A percentile compares a stretch with the other conserved stretches of the same genome.
Evolutionary conservation across 73 alveolate species (phyloP).

Genomic region (Paramecium tetraurelia): DNA sequence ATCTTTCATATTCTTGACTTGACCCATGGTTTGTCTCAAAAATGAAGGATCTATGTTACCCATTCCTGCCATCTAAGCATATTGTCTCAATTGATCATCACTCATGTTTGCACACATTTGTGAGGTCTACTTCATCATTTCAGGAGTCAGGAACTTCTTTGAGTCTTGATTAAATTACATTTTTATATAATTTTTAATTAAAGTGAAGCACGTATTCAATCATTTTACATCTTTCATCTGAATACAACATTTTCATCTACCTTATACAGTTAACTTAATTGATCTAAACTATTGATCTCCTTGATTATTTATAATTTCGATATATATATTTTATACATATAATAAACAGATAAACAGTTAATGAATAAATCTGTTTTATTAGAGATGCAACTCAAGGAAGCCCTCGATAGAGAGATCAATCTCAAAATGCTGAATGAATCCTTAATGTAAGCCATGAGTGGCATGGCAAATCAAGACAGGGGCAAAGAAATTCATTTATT

Average conservation of each 20-base stretch:
- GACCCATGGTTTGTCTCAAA: not conserved
- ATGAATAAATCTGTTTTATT: not conserved
- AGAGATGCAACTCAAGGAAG: not conserved
- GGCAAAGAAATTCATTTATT: not conserved
- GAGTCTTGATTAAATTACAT: not conserved
- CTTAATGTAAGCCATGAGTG: not conserved
- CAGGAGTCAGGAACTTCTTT: not conserved
- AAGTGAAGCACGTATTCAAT: not conserved
- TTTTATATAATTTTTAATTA: not conserved
- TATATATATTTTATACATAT: not conserved
- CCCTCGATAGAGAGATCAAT: not conserved
- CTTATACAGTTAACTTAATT: too few species aligned
- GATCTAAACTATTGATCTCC: not conserved
- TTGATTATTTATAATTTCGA: not conserved
- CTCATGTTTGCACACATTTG: slow-evolving; percentile 45
- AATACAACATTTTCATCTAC: not conserved
- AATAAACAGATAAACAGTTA: not conserved
- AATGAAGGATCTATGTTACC: slow-evolving; percentile 1
- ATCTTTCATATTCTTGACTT: not conserved
- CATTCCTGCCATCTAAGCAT: slow-evolving; percentile 44
- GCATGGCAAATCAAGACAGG: not conserved
- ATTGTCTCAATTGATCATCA: slow-evolving; percentile 47
- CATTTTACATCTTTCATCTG: not conserved
- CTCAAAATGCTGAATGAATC: not conserved
- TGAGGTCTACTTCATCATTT: slow-evolving; percentile 54